phyloP scores from a whole-genome alignment of 2,329 filamentous ascomycete species.

The Epicoccum sorghinum region DNA sequence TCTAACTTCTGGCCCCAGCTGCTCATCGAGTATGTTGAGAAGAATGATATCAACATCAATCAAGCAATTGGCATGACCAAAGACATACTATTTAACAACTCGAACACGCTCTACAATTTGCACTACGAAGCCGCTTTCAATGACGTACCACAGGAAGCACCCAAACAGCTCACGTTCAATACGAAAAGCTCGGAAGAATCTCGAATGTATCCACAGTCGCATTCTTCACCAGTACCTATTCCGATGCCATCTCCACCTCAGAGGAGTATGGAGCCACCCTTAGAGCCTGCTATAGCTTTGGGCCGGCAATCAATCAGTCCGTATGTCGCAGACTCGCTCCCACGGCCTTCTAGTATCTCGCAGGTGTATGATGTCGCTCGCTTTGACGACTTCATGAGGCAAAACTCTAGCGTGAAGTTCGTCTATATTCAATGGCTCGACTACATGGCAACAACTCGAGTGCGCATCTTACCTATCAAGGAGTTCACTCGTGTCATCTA shows the following conservation, averaged over 20 bases:
- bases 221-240: conserved; percentile 8
- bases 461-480: conserved; percentile 69
- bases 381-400: conserved; percentile 56
- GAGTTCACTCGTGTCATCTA: conserved; percentile 48
- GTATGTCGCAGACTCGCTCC: conserved; percentile 29
- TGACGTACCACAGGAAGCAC: conserved; percentile 26
- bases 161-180: conserved; percentile 34
- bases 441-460: conserved; percentile 71
- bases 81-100: conserved; percentile 76
- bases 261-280: not conserved
- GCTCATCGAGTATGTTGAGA: conserved; percentile 69
- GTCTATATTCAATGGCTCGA: conserved; percentile 80
- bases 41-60: conserved; percentile 63
- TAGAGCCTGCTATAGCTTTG: not conserved
- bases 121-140: conserved; percentile 49
- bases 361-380: conserved; percentile 47
- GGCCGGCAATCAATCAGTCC: conserved; percentile 18
- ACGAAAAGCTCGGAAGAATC: conserved; percentile 17
- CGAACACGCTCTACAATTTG: conserved; percentile 76
- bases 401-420: conserved; percentile 64
- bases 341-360: conserved; percentile 37
- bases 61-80: conserved; percentile 70
- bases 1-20: conserved; percentile 53
- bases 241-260: conserved; percentile 11
- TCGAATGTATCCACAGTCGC: not conserved